These are phyloP conservation scores for Candida morakotiae DNA, from an alignment of 805 yeast species.

Conservation along the genomic window DNA sequence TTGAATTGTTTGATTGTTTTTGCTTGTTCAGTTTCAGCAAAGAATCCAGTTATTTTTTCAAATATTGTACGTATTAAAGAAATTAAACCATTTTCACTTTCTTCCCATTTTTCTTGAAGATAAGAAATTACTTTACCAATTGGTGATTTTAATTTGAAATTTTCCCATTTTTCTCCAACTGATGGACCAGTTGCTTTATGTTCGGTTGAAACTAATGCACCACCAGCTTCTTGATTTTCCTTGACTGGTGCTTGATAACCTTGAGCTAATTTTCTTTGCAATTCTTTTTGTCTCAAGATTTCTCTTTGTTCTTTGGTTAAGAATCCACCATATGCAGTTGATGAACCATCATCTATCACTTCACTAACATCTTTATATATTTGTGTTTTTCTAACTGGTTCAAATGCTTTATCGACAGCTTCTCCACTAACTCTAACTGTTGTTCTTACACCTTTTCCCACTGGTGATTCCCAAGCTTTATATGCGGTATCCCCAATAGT, in stretches of 20 bases:
- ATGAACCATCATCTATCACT: conserved; percentile 88
- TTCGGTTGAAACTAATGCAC: conserved; percentile 77
- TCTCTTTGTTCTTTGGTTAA: conserved; percentile 80
- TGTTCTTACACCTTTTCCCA: conserved; percentile 82
- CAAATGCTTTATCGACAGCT: conserved; percentile 80
- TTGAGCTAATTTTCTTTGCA: conserved; percentile 50
- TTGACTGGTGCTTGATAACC: conserved; percentile 69
- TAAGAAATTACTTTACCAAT: conserved; percentile 62
- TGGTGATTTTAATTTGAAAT: conserved; percentile 61
- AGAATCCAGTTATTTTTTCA: conserved; percentile 79
- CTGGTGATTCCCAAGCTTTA: conserved; percentile 94
- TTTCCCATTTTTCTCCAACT: conserved; percentile 60
- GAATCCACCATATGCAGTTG: conserved; percentile 88
- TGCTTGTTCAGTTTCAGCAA: conserved; percentile 95
- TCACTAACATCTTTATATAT: conserved; percentile 85
- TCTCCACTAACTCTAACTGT: conserved; percentile 83
- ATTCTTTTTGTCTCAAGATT: conserved; percentile 50
- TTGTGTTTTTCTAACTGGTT: conserved; percentile 89
- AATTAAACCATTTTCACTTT: conserved; percentile 88
- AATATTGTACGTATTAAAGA: conserved; percentile 74
- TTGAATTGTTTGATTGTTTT: conserved; percentile 83
- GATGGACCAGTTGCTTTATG: conserved; percentile 70
- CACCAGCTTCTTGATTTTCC: conserved; percentile 79
- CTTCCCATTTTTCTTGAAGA: conserved; percentile 78
- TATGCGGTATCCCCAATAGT: conserved; percentile 86